phyloP scores from a whole-genome alignment of 106 monocot genomes.

The Triglochin maritima region DNA sequence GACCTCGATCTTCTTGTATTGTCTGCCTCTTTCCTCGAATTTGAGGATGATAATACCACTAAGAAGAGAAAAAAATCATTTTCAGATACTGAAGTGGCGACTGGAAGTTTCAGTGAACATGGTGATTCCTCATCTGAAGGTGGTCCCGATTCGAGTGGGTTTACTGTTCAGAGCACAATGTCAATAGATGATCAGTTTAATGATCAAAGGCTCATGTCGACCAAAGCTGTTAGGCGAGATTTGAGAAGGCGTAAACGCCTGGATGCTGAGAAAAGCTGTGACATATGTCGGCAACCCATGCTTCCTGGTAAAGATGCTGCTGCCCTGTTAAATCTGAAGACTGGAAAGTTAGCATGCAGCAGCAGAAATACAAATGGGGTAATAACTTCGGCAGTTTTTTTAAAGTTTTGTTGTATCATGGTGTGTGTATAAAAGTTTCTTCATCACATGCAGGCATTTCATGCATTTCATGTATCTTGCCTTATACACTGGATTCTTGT shows the following conservation, averaged over 20 bases:
- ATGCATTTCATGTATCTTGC: constrained; percentile 85
- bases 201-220: constrained; percentile 10
- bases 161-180: not conserved
- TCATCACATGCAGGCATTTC: constrained; percentile 55
- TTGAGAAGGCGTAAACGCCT: constrained; percentile 40
- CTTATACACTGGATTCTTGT: constrained; percentile 88
- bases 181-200: constrained; percentile 2
- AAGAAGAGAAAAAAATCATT: constrained; percentile 31
- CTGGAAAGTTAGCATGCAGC: constrained; percentile 71
- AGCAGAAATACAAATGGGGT: constrained; percentile 81
- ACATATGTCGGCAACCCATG: constrained; percentile 69
- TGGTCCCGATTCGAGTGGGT: constrained; percentile 4
- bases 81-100: constrained; percentile 40
- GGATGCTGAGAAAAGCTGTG: constrained; percentile 58
- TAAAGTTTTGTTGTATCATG: not conserved
- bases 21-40: constrained; percentile 28
- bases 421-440: not conserved
- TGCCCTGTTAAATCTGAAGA: constrained; percentile 66
- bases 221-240: constrained; percentile 31
- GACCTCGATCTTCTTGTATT: constrained; percentile 16
- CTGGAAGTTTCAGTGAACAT: constrained; percentile 7
- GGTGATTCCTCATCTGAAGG: constrained; percentile 15
- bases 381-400: not conserved
- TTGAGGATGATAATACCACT: constrained; percentile 28
- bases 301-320: constrained; percentile 72